Conservation (phyloP, 495 filamentous ascomycete genomes). For the Penicillium angulare region DNA sequence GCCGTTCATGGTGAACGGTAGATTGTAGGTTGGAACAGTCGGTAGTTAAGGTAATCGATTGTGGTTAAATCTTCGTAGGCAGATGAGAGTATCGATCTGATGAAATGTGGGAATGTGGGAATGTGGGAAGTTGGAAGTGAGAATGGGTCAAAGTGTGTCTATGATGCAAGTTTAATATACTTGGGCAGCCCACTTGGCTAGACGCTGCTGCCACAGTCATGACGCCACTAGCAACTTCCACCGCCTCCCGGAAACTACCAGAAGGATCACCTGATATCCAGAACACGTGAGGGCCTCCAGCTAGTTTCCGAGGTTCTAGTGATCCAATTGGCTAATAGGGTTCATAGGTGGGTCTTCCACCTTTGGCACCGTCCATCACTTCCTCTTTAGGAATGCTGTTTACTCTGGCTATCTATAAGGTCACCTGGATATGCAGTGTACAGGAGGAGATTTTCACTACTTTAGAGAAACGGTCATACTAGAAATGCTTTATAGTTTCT, state of each 20-base stretch:
- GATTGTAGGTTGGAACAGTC: conserved; percentile 8
- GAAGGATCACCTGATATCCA: conserved; percentile 5
- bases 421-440: too few relatives aligned
- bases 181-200: conserved; percentile 10
- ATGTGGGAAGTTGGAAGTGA: background rate
- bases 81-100: background rate
- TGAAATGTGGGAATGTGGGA: too few relatives aligned
- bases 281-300: background rate
- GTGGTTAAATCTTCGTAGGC: conserved; percentile 10
- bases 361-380: too few relatives aligned
- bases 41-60: background rate
- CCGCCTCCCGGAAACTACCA: conserved; percentile 43
- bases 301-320: background rate
- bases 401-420: background rate
- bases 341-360: background rate
- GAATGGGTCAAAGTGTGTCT: background rate
- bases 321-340: background rate
- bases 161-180: conserved; percentile 27
- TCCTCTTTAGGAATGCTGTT: background rate
- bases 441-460: background rate
- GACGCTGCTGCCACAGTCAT: conserved; percentile 23
- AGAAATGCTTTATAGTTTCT: too few relatives aligned
- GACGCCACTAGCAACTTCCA: conserved; percentile 37
- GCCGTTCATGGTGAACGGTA: conserved; percentile 37
- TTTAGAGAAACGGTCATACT: background rate